Conservation (phyloP, 2,329 filamentous ascomycete genomes). For the Calonectria hawksworthii region DNA sequence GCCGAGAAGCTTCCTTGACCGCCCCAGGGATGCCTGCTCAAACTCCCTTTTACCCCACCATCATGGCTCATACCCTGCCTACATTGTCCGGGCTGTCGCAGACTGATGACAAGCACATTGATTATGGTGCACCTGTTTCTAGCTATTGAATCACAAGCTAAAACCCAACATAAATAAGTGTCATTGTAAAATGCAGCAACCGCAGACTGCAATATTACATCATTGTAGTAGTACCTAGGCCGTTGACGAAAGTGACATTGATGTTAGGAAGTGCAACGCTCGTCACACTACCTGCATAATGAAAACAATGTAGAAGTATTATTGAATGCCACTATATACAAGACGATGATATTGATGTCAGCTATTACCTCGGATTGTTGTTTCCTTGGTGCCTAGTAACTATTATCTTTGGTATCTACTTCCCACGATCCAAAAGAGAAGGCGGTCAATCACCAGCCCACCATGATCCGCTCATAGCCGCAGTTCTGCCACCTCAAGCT, state of each 20-base stretch:
- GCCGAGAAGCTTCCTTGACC: constrained; percentile 4
- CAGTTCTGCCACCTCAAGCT: constrained; percentile 37
- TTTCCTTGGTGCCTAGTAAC: neutral
- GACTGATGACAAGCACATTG: neutral
- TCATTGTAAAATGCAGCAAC: neutral
- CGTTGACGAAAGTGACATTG: neutral
- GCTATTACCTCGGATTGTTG: neutral
- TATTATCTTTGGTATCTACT: neutral
- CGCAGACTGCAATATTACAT: neutral
- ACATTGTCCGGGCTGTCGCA: neutral
- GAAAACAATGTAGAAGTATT: neutral
- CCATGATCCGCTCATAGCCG: constrained; percentile 24
- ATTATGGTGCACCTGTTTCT: neutral
- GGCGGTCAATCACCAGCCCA: constrained; percentile 42
- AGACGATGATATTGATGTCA: neutral
- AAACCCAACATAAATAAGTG: neutral
- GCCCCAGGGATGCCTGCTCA: constrained; percentile 3
- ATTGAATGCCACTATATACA: neutral
- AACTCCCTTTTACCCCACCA: constrained; percentile 10
- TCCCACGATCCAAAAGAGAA: constrained; percentile 26
- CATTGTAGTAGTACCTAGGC: neutral
- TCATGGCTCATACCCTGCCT: neutral
- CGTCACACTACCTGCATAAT: neutral
- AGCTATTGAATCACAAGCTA: neutral
- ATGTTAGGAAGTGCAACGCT: neutral